These are phyloP conservation scores for Oryza officinalis DNA, from an alignment of 176 grass and related monocot genomes.

Conservation along the genomic window DNA sequence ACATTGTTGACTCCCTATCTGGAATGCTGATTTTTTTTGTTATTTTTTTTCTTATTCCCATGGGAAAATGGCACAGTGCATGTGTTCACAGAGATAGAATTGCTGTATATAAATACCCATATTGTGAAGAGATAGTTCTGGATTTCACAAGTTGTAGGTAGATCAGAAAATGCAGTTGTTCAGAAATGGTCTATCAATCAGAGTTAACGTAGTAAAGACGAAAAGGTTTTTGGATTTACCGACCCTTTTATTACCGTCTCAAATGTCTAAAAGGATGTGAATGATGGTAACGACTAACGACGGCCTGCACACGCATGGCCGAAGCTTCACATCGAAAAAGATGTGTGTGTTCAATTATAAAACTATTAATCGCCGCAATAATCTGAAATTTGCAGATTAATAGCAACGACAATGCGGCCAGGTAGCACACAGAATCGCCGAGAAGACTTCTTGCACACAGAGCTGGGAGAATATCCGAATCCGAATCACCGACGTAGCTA, in stretches of 20 bases:
- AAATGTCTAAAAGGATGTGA: slow-evolving; percentile 32
- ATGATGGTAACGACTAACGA: slow-evolving; percentile 9
- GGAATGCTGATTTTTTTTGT: neutral
- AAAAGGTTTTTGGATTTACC: neutral
- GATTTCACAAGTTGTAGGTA: neutral
- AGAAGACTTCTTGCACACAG: neutral
- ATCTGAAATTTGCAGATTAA: neutral
- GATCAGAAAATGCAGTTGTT: neutral
- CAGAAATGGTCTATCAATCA: neutral
- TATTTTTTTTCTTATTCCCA: neutral
- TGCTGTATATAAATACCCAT: neutral
- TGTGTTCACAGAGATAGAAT: neutral
- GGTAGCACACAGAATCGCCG: neutral
- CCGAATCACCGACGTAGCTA: neutral
- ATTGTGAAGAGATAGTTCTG: neutral
- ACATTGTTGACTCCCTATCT: neutral
- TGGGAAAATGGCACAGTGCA: neutral
- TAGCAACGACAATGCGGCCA: neutral
- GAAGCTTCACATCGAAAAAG: neutral
- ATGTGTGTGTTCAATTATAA: neutral
- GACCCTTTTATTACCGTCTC: too few relatives aligned
- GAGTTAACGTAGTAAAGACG: neutral
- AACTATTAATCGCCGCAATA: neutral
- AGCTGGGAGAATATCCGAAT: neutral
- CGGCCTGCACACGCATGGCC: neutral